Conservation (phyloP, 192 early-diverging fungal genomes). For the Coemansia asiatica region DNA sequence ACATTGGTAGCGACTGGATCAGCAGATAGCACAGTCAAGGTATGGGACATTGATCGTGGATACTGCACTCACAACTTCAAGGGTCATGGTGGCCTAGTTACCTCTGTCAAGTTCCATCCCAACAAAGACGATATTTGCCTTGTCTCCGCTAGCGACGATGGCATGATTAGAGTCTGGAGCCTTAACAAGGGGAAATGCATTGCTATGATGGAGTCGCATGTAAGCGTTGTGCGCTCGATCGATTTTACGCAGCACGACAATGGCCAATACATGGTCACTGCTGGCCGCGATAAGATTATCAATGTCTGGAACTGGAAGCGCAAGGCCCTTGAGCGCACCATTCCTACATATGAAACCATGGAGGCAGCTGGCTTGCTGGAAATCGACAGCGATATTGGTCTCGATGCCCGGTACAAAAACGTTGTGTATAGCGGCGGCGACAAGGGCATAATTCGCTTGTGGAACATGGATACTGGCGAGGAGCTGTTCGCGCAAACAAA, state of each 20-base stretch:
- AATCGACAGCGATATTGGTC: slow-evolving; percentile 32
- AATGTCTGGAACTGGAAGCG: slow-evolving; percentile 82
- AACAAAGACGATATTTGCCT: slow-evolving; percentile 61
- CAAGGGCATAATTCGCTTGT: slow-evolving; percentile 76
- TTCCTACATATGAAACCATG: slow-evolving; percentile 85
- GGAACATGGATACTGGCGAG: slow-evolving; percentile 78
- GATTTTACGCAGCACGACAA: slow-evolving; percentile 65
- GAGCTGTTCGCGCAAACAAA: slow-evolving; percentile 65
- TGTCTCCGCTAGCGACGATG: slow-evolving; percentile 89
- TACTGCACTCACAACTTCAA: slow-evolving; percentile 95
- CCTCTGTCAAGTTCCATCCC: slow-evolving; percentile 80
- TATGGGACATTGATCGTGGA: slow-evolving; percentile 93
- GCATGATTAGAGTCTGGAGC: slow-evolving; percentile 89
- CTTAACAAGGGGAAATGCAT: slow-evolving; percentile 72
- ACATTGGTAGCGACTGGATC: slow-evolving; percentile 95
- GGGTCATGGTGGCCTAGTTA: slow-evolving; percentile 88
- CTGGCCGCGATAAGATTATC: slow-evolving; percentile 88
- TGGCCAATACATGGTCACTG: slow-evolving; percentile 72
- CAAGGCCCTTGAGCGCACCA: slow-evolving; percentile 68
- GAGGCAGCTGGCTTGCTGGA: slow-evolving; percentile 80
- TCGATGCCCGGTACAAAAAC: slow-evolving; percentile 28
- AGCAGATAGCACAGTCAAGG: slow-evolving; percentile 90
- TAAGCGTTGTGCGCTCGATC: slow-evolving; percentile 88
- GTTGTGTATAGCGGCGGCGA: slow-evolving; percentile 88
- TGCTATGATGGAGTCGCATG: slow-evolving; percentile 78